Evolutionary conservation across 306 rosid genomes (phyloP).

Genomic region (Spatholobus suberectus): DNA sequence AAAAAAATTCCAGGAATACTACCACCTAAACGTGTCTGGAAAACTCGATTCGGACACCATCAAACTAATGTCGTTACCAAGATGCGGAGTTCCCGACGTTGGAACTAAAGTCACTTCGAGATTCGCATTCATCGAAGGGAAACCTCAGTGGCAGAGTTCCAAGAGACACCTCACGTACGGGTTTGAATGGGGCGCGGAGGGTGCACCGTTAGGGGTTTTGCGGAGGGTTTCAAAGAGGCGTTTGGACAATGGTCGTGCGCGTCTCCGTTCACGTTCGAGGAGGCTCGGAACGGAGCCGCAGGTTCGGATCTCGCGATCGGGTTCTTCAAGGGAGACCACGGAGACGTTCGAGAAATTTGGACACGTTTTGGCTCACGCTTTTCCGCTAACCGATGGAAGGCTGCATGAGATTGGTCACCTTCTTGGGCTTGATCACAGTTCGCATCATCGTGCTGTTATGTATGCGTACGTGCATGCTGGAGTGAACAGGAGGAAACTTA

Average conservation of each 20-base stretch:
- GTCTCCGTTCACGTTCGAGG: neutral
- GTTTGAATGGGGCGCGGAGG: neutral
- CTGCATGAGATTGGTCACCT: constrained; percentile 45
- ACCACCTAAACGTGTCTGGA: neutral
- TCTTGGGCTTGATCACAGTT: constrained; percentile 42
- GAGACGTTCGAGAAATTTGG: neutral
- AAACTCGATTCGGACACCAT: constrained; percentile 11
- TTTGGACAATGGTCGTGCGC: neutral
- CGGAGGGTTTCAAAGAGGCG: neutral
- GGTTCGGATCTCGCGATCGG: neutral
- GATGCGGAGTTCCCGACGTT: constrained; percentile 3
- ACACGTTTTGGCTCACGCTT: neutral
- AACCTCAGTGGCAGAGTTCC: neutral
- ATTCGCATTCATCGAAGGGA: neutral
- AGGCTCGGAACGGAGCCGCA: neutral
- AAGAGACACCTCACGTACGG: neutral
- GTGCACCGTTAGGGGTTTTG: neutral
- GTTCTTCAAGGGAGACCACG: neutral
- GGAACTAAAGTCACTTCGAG: neutral
- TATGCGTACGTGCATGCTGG: neutral
- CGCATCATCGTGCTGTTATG: neutral
- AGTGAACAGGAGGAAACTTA: neutral
- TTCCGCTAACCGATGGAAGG: neutral
- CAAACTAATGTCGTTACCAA: neutral
- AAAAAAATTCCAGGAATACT: neutral